Evolutionary conservation across 2,329 filamentous ascomycete species (phyloP), one percentile per base, ranked within the genome.

Genomic region (Emericellopsis atlantica): DNA sequence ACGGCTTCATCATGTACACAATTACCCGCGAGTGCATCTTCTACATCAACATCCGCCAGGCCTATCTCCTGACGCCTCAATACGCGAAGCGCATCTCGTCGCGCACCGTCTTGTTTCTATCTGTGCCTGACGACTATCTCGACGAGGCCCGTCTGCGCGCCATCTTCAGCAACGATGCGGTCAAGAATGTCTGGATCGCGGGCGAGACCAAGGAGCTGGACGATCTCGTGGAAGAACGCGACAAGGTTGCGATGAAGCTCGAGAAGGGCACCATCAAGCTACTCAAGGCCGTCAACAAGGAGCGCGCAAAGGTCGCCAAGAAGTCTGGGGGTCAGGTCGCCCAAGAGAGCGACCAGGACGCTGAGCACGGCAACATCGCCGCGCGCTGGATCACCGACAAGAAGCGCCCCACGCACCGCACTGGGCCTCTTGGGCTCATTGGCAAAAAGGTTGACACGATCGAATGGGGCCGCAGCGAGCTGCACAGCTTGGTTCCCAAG

Each of bases 31-130:
- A 98, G 61, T 81, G 81, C 55, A 81, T 98, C 51, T 96, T 82
- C 72, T 94, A 88, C 60, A 85, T 95, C 65, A 94, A 94, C 52
- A 64, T 96, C 40, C 84, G 90, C 48, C 92, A 96, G 63, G 90
- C 90, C 1, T 96, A 93, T 64, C 76, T 89, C n/a, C 70, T 94
- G 43, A 85, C 87, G 2, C 87, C 85, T 1, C 69, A 84, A 39
- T 90, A 94, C 54, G 76, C 87, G 23, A 82, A 80, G 49, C 82
- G 89, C 15, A 78, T 96, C 34, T 95, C 90, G 0, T 88, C 89
- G 1, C 78, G 88, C 23, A 95, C 89, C 1, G 88, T 96, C 6
- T 74, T 98, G n/a, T 94, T 95, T 59, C 84, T 88, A 1, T 83
- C 84, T 2, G 86, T 95, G 1, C 89, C 90, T 0, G 65, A 76